Percentiles rank a stretch among this genome's conserved stretches.
phyloP scores from a whole-genome alignment of 768 basidiomycete genomes.

The Podaxis sp. region DNA sequence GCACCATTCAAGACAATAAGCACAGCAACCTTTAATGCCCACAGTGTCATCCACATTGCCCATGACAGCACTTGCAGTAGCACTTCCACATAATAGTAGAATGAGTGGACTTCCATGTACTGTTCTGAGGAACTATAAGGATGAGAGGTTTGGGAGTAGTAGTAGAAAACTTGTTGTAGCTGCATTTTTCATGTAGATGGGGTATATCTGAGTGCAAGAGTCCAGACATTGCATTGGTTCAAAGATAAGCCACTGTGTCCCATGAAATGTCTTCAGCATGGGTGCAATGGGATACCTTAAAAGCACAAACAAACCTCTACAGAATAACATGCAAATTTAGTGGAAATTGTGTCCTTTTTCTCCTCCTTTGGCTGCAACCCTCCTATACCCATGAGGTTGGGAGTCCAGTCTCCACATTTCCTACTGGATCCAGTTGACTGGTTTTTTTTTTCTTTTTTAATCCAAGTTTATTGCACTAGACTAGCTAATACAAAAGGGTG shows the following conservation, averaged over 20 bases:
- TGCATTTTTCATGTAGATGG: slow-evolving; percentile 63
- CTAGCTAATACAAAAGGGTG: too few relatives aligned
- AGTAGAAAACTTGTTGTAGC: slow-evolving; percentile 95
- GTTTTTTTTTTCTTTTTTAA: too few relatives aligned
- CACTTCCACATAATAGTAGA: slow-evolving; percentile 86
- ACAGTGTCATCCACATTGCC: slow-evolving; percentile 96
- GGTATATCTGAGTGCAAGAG: slow-evolving; percentile 65
- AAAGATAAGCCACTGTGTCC: slow-evolving; percentile 75
- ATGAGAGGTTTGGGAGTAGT: slow-evolving; percentile 75
- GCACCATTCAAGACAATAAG: slow-evolving; percentile 90
- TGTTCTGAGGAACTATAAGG: slow-evolving; percentile 89
- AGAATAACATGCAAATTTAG: slow-evolving; percentile 65
- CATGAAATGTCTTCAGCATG: slow-evolving; percentile 27
- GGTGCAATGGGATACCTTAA: slow-evolving; percentile 9
- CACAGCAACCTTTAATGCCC: slow-evolving; percentile 89
- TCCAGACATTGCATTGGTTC: slow-evolving; percentile 61
- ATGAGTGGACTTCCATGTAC: slow-evolving; percentile 96
- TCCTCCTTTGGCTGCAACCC: slow-evolving; percentile 28
- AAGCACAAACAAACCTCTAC: slow-evolving; percentile 51
- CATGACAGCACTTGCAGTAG: slow-evolving; percentile 85
- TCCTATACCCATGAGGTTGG: slow-evolving; percentile 21
- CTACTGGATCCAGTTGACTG: slow-evolving; percentile 35
- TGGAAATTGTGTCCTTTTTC: slow-evolving; percentile 58
- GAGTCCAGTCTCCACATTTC: slow-evolving; percentile 35
- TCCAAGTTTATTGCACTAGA: too few relatives aligned